Conservation (phyloP, 2,329 filamentous ascomycete species). For the Lojkania enalia region DNA sequence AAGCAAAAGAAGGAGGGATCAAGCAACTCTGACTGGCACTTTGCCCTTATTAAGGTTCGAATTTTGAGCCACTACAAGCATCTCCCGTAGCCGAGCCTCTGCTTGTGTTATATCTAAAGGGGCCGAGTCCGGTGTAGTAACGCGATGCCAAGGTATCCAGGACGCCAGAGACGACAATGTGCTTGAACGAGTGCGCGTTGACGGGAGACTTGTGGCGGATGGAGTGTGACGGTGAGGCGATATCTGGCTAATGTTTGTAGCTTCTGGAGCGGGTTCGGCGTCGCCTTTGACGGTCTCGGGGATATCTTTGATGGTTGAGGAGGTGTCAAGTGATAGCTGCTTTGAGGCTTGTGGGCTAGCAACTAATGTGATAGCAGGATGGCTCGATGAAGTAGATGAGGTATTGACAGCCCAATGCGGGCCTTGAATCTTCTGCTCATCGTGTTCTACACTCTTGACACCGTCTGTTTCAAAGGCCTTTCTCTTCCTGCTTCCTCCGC, state of each 20-base stretch:
- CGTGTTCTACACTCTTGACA: conserved; percentile 13
- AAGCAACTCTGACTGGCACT: conserved; percentile 27
- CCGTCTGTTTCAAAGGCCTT: conserved; percentile 26
- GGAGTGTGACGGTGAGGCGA: conserved; percentile 26
- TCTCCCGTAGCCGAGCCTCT: conserved; percentile 35
- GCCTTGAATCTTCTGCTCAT: conserved; percentile 18
- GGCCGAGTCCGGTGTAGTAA: conserved; percentile 15
- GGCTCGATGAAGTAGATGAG: conserved; percentile 23
- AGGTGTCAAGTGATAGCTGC: conserved; percentile 40
- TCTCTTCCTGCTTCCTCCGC: conserved; percentile 37
- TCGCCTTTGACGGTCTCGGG: conserved; percentile 12
- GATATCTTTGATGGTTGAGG: conserved; percentile 30
- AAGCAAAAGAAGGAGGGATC: no score
- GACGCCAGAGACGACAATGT: conserved; percentile 38
- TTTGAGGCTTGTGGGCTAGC: conserved; percentile 40
- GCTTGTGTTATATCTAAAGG: conserved; percentile 33
- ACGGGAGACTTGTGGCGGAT: conserved; percentile 27
- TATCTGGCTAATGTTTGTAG: conserved; percentile 9
- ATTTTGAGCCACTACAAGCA: conserved; percentile 33
- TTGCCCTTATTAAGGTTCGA: conserved; percentile 29
- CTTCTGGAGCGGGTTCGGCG: conserved; percentile 15
- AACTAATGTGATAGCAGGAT: conserved; percentile 39
- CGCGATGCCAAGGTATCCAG: conserved; percentile 43
- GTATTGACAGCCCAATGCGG: conserved; percentile 36
- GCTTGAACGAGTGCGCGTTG: conserved; percentile 25